A percentile compares a stretch with the other conserved stretches of the same genome.
Conservation (phyloP, 148 eudicot genomes). For the Cornus suecica region DNA sequence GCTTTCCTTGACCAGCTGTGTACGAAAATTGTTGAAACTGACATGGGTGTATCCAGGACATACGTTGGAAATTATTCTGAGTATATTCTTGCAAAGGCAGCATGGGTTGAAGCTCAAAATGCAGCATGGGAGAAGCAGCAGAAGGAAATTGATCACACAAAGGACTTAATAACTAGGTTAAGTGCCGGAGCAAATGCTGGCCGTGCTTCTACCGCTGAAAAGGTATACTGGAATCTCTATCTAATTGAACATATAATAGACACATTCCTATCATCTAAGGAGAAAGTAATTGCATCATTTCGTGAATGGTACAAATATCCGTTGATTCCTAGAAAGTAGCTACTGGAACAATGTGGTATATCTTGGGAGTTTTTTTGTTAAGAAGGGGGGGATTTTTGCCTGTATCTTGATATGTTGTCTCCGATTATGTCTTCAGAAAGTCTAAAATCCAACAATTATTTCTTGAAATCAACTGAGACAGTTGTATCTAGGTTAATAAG, state of each 20-base stretch:
- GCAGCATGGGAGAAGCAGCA: slow-evolving; percentile 97
- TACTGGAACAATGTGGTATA: not conserved
- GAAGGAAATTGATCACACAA: slow-evolving; percentile 88
- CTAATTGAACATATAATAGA: not conserved
- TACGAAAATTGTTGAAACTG: slow-evolving; percentile 96
- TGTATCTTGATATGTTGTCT: not conserved
- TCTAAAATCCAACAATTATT: not conserved
- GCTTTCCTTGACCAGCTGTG: slow-evolving; percentile 99
- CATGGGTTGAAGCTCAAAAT: slow-evolving; percentile 91
- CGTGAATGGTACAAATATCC: no score
- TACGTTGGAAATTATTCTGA: slow-evolving; percentile 84
- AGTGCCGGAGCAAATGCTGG: slow-evolving; percentile 80
- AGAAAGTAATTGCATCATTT: not conserved
- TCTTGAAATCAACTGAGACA: not conserved
- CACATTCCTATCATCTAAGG: not conserved
- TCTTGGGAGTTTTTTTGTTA: no score
- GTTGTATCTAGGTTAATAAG: not conserved
- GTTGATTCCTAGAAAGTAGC: no score
- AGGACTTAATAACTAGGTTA: slow-evolving; percentile 66
- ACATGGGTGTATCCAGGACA: slow-evolving; percentile 93
- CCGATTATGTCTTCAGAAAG: not conserved
- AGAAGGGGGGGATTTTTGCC: not conserved
- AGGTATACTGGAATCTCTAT: slow-evolving; percentile 40
- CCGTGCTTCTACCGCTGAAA: slow-evolving; percentile 88
- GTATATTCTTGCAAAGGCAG: slow-evolving; percentile 68